Conservation (phyloP, 1,284 basidiomycete genomes). For the Exobasidium cylindrosporum region DNA sequence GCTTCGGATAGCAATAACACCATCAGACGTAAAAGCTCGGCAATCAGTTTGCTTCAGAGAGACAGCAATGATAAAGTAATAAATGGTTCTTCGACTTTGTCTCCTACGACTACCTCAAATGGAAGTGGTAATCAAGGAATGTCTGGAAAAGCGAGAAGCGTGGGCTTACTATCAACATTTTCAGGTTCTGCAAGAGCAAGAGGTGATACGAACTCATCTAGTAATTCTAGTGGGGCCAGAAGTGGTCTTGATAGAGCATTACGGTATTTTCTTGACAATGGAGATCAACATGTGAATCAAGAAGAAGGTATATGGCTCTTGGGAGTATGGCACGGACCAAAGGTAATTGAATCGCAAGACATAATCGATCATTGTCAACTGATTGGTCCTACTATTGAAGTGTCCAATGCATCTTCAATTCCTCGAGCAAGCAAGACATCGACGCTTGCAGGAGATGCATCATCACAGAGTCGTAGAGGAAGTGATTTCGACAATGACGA, state of each 20-base stretch:
- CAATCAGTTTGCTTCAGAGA: neutral
- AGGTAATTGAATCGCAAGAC: neutral
- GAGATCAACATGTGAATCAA: constrained; percentile 14
- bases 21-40: constrained; percentile 4
- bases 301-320: constrained; percentile 47
- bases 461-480: neutral
- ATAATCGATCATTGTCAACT: too few relatives aligned
- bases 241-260: constrained; percentile 41
- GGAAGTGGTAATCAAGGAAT: neutral
- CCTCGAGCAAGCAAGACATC: neutral
- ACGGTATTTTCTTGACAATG: constrained; percentile 41
- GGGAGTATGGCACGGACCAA: constrained; percentile 42
- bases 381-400: constrained; percentile 9
- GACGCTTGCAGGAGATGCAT: neutral
- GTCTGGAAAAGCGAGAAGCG: neutral
- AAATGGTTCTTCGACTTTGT: neutral
- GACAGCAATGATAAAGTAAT: neutral
- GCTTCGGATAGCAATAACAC: neutral
- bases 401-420: neutral
- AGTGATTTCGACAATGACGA: neutral
- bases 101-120: neutral
- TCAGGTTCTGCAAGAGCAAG: constrained; percentile 5
- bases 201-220: neutral
- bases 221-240: constrained; percentile 20
- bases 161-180: constrained; percentile 7